Evolutionary conservation across 2,329 filamentous ascomycete species (phyloP), one percentile per base, ranked within the genome.

Genomic region (Penicillium psychrosexuale): DNA sequence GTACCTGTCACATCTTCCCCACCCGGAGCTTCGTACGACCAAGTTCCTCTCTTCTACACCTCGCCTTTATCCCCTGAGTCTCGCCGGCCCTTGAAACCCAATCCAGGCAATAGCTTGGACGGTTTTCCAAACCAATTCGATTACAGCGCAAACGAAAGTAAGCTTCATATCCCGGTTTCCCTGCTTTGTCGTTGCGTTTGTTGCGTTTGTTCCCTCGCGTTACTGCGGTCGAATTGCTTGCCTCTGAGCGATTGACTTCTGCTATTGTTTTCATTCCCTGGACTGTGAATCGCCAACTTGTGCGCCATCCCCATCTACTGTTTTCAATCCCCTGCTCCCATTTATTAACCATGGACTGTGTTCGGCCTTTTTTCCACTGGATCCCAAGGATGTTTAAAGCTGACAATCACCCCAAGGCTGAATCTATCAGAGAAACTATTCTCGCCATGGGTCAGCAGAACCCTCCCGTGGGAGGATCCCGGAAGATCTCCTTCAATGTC

Each of bases 401-500:
- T 64, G 33, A 64, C 54, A 42, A 33, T 51, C 24, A 12, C 43
- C 51, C 47, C 1, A 51, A 39, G 15, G 30, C 43, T 38, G 34
- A 58, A 42, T 22, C n/a, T 37, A 43, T 8, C 53, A 56, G 44
- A 33, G 43, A 34, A 49, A 46, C 4, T 58, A 59, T 47, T 36
- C 77, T 78, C 58, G 60, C 47, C 17, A 78, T 78, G 76, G 74
- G 73, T 57, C 73, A 78, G 60, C 75, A 73, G 64, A 65, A 66
- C 44, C 68, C 75, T 57, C 72, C 75, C 67, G 84, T 72, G 51
- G 79, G 77, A 71, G 82, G 82, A 63, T 86, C 84, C 59, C 79
- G 94, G 73, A 99, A 97, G 84, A 99, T 99, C 75, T 97, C 92
- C 53, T 99, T 99, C 86, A 99, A 99, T 72, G 94, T 99, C 61